These are phyloP conservation scores for Aspergillus saccharolyticus DNA, from an alignment of 495 filamentous ascomycete species.

Conservation along the genomic window DNA sequence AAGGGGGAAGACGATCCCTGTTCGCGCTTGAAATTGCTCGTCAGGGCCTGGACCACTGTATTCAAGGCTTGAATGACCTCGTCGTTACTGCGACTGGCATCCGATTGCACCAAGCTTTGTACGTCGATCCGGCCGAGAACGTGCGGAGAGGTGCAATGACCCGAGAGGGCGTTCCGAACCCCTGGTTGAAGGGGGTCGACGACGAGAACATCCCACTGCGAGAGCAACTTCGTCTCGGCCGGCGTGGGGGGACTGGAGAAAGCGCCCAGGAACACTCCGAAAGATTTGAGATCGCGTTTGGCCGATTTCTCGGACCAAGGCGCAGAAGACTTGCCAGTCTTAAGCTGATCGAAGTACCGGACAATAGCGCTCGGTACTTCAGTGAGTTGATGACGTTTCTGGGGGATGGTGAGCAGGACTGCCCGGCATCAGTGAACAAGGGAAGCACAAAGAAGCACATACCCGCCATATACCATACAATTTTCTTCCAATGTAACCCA, in stretches of 20 bases:
- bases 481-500: constrained; percentile 10
- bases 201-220: constrained; percentile 41
- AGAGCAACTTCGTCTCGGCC: constrained; percentile 30
- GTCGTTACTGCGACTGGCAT: constrained; percentile 5
- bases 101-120: constrained; percentile 7
- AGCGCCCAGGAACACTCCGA: constrained; percentile 42
- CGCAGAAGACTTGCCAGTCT: background rate
- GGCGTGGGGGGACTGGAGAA: constrained; percentile 31
- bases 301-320: background rate
- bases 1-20: constrained; percentile 6
- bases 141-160: constrained; percentile 14
- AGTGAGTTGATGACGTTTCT: constrained; percentile 15
- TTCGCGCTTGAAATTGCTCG: background rate
- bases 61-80: constrained; percentile 7
- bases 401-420: background rate
- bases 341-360: constrained; percentile 12
- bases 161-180: constrained; percentile 31
- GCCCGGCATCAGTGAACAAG: background rate
- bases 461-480: constrained; percentile 11
- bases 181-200: constrained; percentile 37
- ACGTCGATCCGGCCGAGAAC: constrained; percentile 27
- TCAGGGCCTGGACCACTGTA: background rate
- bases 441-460: background rate
- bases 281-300: constrained; percentile 17
- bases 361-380: constrained; percentile 7